phyloP scores from a whole-genome alignment of 2,329 filamentous ascomycete genomes.

The Nothophaeocryptopus gaeumannii region DNA sequence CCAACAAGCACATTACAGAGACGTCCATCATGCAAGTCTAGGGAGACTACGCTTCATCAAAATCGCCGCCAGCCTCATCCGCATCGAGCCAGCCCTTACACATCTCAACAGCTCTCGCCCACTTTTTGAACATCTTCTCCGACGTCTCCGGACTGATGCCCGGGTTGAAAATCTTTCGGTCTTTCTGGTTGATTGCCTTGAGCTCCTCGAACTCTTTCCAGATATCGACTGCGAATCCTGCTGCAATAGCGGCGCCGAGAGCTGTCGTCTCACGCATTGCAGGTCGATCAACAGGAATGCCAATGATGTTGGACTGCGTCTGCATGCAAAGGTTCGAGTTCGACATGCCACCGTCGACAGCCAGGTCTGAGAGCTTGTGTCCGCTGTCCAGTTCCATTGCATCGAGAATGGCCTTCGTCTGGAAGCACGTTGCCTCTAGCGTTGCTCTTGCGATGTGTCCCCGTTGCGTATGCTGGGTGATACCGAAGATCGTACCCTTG shows the following conservation, averaged over 20 bases:
- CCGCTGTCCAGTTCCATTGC: slow-evolving; percentile 86
- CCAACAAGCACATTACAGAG: neutral
- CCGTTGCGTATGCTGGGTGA: slow-evolving; percentile 67
- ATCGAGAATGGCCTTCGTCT: slow-evolving; percentile 86
- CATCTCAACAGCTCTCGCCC: slow-evolving; percentile 77
- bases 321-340: slow-evolving; percentile 89
- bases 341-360: slow-evolving; percentile 86
- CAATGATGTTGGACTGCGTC: slow-evolving; percentile 81
- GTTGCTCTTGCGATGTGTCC: slow-evolving; percentile 87
- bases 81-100: slow-evolving; percentile 62
- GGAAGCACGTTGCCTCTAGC: slow-evolving; percentile 86
- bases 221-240: slow-evolving; percentile 76
- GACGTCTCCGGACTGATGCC: slow-evolving; percentile 55
- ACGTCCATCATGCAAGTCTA: slow-evolving; percentile 5
- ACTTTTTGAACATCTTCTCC: slow-evolving; percentile 63
- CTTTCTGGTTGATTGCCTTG: slow-evolving; percentile 67
- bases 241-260: slow-evolving; percentile 82
- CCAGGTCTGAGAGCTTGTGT: slow-evolving; percentile 69
- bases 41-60: slow-evolving; percentile 2
- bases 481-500: slow-evolving; percentile 67
- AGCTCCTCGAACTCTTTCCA: slow-evolving; percentile 76
- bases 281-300: slow-evolving; percentile 78
- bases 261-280: slow-evolving; percentile 89
- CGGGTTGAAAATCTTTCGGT: slow-evolving; percentile 68
- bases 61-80: slow-evolving; percentile 17